Base-by-base conservation (phyloP, 2,329 filamentous ascomycete species). In the Xylaria sp. region DNA sequence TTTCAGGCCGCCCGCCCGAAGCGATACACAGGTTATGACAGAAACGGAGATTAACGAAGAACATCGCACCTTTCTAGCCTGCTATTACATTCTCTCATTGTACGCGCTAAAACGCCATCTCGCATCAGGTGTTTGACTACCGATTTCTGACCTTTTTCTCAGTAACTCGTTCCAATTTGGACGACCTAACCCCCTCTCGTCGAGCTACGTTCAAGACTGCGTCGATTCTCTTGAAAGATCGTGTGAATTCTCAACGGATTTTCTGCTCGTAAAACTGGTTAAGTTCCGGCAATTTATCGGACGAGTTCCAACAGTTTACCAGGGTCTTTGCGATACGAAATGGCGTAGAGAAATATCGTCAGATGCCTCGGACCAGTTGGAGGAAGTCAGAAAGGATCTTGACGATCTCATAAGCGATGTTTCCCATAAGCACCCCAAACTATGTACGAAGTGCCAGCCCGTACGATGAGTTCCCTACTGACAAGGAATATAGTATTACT, bases 11-110 rank as follows among this genome's bases (percentile, higher is more conserved):
- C 51, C 60, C 2, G 38, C 66, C 1, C 19, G 60, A 21, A 61
- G 60, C n/a, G 48, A 56, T 29, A 40, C 27, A 9, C 58, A 66
- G 33, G 61, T 62, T 27, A 58, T 60, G 9, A 68, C 69, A 25
- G 69, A 71, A 31, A 62, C 62, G 4, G 71, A 73, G 57, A 74
- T 72, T 0, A 66, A 72, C n/a, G 78, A 79, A 31, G 76, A 78
- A 60, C 75, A 76, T 56, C 70, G 78, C 7, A 68, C 74, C 0
- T 74, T 78, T 44, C 67, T 81, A 13, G 79, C 77, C 0, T 75
- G 75, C 37, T 78, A 75, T 48, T 80, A 76, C 43, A 52, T 78
- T 4, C 64, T 77, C n/a, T 77, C 78, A 33, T 64, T 76, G 78
- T 78, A 67, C 69, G 76, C 11, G 11, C 23, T 13, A 11, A 41